Percentiles rank a stretch among this genome's conserved stretches.
phyloP scores from a whole-genome alignment of 805 yeast genomes.

The Yamadazyma endophytica region DNA sequence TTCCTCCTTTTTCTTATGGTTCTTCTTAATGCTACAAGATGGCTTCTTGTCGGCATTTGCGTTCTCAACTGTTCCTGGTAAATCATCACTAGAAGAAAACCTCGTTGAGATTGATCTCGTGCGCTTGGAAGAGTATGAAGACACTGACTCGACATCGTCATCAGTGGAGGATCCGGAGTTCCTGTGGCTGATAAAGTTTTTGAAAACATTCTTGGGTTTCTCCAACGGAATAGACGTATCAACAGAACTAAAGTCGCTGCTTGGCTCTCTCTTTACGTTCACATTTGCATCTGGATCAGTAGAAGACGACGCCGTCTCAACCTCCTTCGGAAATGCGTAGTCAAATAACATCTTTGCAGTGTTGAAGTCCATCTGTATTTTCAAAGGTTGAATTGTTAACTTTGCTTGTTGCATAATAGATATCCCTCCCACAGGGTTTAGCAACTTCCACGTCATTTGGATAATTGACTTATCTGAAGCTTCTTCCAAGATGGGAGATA shows the following conservation, averaged over 20 bases:
- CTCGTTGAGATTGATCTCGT: constrained; percentile 8
- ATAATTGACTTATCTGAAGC: constrained; percentile 15
- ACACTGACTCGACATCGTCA: constrained; percentile 7
- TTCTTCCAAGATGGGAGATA: constrained; percentile 44
- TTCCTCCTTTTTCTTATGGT: constrained; percentile 5
- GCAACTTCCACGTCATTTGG: constrained; percentile 63
- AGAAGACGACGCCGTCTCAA: constrained; percentile 8
- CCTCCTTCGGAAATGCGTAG: constrained; percentile 66
- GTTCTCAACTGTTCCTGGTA: constrained; percentile 3
- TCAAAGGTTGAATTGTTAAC: constrained; percentile 60
- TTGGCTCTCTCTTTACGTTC: neutral
- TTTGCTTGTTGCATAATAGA: constrained; percentile 67
- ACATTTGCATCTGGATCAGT: neutral
- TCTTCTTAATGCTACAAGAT: constrained; percentile 1
- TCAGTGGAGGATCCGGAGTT: constrained; percentile 5
- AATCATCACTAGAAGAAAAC: constrained; percentile 11
- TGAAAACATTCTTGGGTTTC: constrained; percentile 10
- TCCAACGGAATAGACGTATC: constrained; percentile 7
- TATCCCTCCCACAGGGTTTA: constrained; percentile 86
- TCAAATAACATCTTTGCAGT: constrained; percentile 60
- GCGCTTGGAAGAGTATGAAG: constrained; percentile 5
- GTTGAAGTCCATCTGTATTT: constrained; percentile 66
- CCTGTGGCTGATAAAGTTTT: constrained; percentile 3
- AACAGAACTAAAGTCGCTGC: constrained; percentile 8
- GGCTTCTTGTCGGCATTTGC: constrained; percentile 1